phyloP scores from a whole-genome alignment of 83 land plant genomes.

The Picea engelmannii region DNA sequence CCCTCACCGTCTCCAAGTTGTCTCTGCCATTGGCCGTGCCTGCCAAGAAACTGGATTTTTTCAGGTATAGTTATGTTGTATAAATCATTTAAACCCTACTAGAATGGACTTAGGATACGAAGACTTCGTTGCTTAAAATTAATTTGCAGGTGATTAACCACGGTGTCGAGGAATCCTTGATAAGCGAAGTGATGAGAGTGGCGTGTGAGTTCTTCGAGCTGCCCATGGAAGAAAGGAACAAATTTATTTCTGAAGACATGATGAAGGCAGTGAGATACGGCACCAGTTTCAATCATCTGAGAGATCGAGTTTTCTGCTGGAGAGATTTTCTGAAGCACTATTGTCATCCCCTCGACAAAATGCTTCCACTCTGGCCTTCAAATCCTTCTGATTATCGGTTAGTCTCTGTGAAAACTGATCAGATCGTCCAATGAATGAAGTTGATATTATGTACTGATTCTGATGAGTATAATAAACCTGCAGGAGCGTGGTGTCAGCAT shows the following conservation, averaged over 20 bases:
- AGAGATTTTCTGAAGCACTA: conserved; percentile 62
- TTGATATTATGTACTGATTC: too few relatives aligned
- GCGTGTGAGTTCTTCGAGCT: conserved; percentile 47
- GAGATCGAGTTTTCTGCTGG: conserved; percentile 62
- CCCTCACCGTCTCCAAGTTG: neutral
- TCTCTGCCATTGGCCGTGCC: conserved; percentile 1
- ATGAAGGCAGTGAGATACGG: conserved; percentile 51
- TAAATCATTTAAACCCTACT: neutral
- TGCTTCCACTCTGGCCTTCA: conserved; percentile 50
- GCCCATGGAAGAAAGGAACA: conserved; percentile 46
- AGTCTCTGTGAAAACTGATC: too few relatives aligned
- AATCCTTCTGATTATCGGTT: conserved; percentile 57
- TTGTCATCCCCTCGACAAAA: conserved; percentile 26
- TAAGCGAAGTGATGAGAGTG: conserved; percentile 31
- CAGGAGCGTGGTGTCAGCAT: conserved; percentile 37
- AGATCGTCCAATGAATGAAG: too few relatives aligned
- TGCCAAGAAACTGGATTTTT: neutral
- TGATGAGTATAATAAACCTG: neutral
- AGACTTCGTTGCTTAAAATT: neutral
- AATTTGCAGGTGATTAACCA: conserved; percentile 52
- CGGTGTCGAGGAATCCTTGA: conserved; percentile 28
- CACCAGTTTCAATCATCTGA: conserved; percentile 60
- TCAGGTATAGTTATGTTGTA: conserved; percentile 1
- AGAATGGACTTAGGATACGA: neutral
- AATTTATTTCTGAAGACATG: conserved; percentile 56